phyloP scores from a whole-genome alignment of 768 basidiomycete genomes.

The Goffeauzyma gilvescens region DNA sequence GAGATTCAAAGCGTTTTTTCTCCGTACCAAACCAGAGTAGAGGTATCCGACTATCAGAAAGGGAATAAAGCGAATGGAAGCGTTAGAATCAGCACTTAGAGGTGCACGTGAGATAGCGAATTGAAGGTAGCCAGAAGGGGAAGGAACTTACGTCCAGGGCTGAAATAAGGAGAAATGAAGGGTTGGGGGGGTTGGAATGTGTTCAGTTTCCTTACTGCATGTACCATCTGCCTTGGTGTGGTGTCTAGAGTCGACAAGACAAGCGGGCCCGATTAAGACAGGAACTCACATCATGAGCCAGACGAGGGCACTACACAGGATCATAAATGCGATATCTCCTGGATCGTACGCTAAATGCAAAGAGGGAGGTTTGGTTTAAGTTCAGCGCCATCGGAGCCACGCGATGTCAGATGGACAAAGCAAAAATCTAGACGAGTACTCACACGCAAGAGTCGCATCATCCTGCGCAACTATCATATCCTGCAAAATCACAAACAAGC shows the following conservation, averaged over 20 bases:
- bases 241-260: no score
- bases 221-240: no score
- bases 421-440: not conserved
- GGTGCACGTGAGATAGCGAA: no score
- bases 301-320: conserved; percentile 59
- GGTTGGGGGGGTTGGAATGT: not conserved
- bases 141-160: not conserved
- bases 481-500: not conserved
- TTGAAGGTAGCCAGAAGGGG: not conserved
- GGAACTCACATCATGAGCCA: conserved; percentile 74
- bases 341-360: conserved; percentile 32
- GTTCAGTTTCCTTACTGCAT: no score
- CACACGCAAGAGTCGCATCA: conserved; percentile 9
- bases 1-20: conserved; percentile 87
- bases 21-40: conserved; percentile 70
- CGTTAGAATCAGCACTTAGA: no score
- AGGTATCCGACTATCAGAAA: conserved; percentile 30
- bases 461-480: conserved; percentile 11
- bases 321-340: conserved; percentile 52
- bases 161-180: not conserved
- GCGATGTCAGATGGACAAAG: not conserved
- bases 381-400: not conserved
- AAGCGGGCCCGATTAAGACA: no score
- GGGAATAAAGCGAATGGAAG: conserved; percentile 4
- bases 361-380: not conserved